These are phyloP conservation scores for Plasmodium inui DNA, from an alignment of 169 alveolate genomes.

Conservation along the genomic window DNA sequence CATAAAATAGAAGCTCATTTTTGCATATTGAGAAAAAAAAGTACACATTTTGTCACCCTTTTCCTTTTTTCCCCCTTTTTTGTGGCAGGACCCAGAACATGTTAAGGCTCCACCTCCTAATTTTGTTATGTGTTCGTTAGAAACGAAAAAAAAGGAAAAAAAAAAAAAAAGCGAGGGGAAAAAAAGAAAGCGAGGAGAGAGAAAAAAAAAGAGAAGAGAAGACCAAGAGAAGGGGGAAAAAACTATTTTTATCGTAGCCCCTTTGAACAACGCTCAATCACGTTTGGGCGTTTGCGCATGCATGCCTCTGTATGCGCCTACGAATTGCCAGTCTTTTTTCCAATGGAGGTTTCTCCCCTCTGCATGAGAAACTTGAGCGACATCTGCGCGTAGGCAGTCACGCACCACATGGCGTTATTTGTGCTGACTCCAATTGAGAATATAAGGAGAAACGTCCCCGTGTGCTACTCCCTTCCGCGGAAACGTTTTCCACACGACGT, in stretches of 20 bases:
- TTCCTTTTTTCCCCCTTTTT: background rate
- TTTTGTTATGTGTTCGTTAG: constrained; percentile 75
- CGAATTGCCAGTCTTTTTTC: background rate
- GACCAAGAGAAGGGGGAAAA: background rate
- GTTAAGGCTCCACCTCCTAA: constrained; percentile 54
- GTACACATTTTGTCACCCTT: background rate
- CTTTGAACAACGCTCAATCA: background rate
- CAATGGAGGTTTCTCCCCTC: background rate
- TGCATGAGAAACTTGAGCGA: background rate
- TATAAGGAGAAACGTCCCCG: background rate
- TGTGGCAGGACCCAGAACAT: constrained; percentile 52
- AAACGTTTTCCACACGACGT: background rate
- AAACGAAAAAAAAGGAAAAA: constrained; percentile 1
- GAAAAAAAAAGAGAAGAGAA: background rate
- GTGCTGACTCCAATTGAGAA: background rate
- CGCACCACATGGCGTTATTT: background rate
- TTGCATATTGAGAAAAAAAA: background rate
- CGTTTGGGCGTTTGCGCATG: background rate
- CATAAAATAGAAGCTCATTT: background rate
- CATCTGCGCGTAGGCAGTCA: background rate
- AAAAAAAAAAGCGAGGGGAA: background rate
- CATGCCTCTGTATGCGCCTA: constrained; percentile 1
- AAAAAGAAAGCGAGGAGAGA: background rate
- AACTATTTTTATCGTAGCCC: background rate
- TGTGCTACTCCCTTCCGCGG: background rate